Evolutionary conservation across 2,329 filamentous ascomycete genomes (phyloP), one percentile per base, ranked within the genome.

Genomic region (Fusarium nelsonii): DNA sequence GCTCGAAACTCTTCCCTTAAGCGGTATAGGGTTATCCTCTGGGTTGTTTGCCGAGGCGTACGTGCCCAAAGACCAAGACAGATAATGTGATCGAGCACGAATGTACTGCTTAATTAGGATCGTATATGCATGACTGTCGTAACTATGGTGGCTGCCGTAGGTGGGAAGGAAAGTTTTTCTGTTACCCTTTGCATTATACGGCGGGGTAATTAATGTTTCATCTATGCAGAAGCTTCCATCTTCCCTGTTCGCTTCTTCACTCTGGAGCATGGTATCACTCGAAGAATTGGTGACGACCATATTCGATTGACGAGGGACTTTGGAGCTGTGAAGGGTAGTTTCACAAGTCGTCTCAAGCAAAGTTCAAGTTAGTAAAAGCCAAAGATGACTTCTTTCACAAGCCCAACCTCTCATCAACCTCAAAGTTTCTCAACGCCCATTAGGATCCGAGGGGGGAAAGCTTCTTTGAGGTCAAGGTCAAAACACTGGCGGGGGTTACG

Each of bases 31-130:
- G 12, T 8, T 32, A 16, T 33, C 26, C 39, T 46, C 26, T 55
- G 33, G 11, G 23, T 32, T 30, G 18, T 34, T 66, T 50, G 46
- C 66, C 63, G 70, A 73, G 68, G 66, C 41, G 63, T 43, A 23
- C 14, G 63, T 43, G 33, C 18, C 33, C 48, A 36, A 36, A 23
- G 23, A 10, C 46, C 20, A 28, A 36, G 20, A 23, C 23, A 23
- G 23, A 44, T 30, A 26, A 36, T 37, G 36, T 56, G 36, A 26
- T 37, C n/a, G 26, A 56, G 37, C 8, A 26, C 40, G 40, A 28
- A 18, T 39, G 34, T 50, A 23, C 46, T 30, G 16, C 46, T 50
- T 39, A 45, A 39, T 43, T 33, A 32, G 14, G 16, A 41, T 36
- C 33, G 48, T 50, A 43, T 44, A 59, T 61, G 53, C 63, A 48